These are phyloP conservation scores for Herpetomonas tarakana DNA, from an alignment of 208 protist genomes.

Conservation along the genomic window DNA sequence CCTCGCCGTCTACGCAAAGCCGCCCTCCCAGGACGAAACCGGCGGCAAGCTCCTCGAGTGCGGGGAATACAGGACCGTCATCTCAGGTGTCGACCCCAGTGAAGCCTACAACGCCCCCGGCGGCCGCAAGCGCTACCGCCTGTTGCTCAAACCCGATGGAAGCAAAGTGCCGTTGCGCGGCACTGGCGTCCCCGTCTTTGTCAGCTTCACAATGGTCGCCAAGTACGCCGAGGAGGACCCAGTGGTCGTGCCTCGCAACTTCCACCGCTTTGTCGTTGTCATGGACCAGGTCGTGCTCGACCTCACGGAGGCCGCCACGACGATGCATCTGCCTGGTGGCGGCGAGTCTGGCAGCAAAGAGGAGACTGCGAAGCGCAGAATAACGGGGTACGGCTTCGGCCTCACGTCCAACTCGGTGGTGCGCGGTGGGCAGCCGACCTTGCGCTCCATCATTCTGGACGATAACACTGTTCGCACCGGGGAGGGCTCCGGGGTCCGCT, in stretches of 20 bases:
- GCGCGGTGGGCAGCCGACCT: neutral
- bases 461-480: neutral
- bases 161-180: conserved; percentile 17
- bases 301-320: conserved; percentile 26
- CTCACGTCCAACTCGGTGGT: conserved; percentile 49
- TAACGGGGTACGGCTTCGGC: conserved; percentile 49
- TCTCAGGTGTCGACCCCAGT: conserved; percentile 39
- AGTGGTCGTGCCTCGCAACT: conserved; percentile 27
- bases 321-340: neutral
- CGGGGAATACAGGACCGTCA: conserved; percentile 28
- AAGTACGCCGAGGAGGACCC: conserved; percentile 24
- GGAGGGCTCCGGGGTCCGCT: conserved; percentile 8
- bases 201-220: conserved; percentile 47
- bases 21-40: conserved; percentile 13
- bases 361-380: conserved; percentile 10
- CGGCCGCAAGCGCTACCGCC: conserved; percentile 39
- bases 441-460: conserved; percentile 11
- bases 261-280: conserved; percentile 44
- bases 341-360: conserved; percentile 3
- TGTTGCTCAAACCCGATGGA: conserved; percentile 33
- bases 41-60: conserved; percentile 11
- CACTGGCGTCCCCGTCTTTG: conserved; percentile 33
- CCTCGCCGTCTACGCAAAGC: conserved; percentile 2
- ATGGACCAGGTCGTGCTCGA: conserved; percentile 55
- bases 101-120: conserved; percentile 57